These are phyloP conservation scores for Penicillium sp. DNA, from an alignment of 2,329 filamentous ascomycete genomes.

Conservation along the genomic window DNA sequence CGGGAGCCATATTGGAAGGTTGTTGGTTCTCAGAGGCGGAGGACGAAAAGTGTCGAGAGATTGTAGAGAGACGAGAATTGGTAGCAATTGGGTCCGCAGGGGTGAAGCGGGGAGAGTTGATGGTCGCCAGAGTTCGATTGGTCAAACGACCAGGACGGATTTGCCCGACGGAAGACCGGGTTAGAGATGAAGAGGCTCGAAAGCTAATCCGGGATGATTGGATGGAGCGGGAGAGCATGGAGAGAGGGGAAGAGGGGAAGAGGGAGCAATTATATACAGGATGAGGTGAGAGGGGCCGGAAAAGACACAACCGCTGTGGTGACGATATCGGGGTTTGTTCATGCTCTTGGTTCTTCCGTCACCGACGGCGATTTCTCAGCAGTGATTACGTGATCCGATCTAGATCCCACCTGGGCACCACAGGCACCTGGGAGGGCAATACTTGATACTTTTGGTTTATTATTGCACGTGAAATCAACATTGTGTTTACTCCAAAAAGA, in stretches of 20 bases:
- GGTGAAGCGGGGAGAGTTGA: slow-evolving; percentile 13
- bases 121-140: slow-evolving; percentile 23
- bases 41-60: slow-evolving; percentile 37
- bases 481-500: not conserved
- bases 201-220: slow-evolving; percentile 18
- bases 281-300: slow-evolving; percentile 4
- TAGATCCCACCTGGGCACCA: not conserved
- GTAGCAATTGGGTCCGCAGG: slow-evolving; percentile 11
- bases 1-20: slow-evolving; percentile 39
- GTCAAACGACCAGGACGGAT: slow-evolving; percentile 12
- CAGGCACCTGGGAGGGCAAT: too few species aligned
- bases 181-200: slow-evolving; percentile 15
- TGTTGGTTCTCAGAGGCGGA: slow-evolving; percentile 12
- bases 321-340: slow-evolving; percentile 15
- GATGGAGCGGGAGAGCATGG: slow-evolving; percentile 22
- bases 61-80: slow-evolving; percentile 30
- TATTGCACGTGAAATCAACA: not conserved
- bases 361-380: slow-evolving; percentile 5
- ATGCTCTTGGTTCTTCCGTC: not conserved
- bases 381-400: slow-evolving; percentile 11
- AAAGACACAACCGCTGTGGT: slow-evolving; percentile 2
- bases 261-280: slow-evolving; percentile 11
- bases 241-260: slow-evolving; percentile 12
- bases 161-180: slow-evolving; percentile 1
- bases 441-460: not conserved